Evolutionary conservation across 805 yeast species (phyloP).

Genomic region (Saccharomycopsis sp.): DNA sequence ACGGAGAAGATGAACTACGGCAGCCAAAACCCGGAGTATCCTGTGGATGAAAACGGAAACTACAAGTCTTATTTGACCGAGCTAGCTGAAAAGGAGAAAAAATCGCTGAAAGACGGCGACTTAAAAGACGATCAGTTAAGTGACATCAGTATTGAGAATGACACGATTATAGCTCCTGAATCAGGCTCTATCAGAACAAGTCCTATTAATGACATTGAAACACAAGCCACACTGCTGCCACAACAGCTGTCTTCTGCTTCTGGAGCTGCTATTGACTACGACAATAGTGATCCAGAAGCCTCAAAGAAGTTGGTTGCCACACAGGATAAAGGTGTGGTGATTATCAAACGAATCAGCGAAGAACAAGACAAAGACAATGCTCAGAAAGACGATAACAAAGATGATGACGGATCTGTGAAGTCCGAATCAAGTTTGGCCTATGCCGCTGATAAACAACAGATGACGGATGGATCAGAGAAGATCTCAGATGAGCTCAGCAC

Average conservation of each 20-base stretch:
- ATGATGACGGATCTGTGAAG: not conserved
- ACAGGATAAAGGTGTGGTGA: not conserved
- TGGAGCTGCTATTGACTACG: not conserved
- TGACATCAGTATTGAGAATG: not conserved
- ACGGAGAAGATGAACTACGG: slow-evolving; percentile 72
- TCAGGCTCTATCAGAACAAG: not conserved
- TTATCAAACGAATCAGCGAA: slow-evolving; percentile 2
- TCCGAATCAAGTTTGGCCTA: not conserved
- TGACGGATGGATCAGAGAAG: slow-evolving; percentile 10
- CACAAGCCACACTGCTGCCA: not conserved
- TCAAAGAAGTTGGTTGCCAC: not conserved
- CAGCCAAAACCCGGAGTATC: slow-evolving; percentile 28
- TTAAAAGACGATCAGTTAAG: not conserved
- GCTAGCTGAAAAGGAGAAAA: slow-evolving; percentile 29
- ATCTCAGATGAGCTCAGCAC: not conserved
- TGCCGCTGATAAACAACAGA: not conserved
- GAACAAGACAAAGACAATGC: slow-evolving; percentile 4
- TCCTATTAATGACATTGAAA: not conserved
- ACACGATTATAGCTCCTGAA: not conserved
- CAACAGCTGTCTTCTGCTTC: too few relatives aligned
- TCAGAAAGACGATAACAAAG: not conserved
- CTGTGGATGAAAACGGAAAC: slow-evolving; percentile 33
- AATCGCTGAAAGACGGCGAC: slow-evolving; percentile 16
- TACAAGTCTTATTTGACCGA: slow-evolving; percentile 18
- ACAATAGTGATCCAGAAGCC: not conserved